phyloP scores from a whole-genome alignment of 2,329 filamentous ascomycete species.

The Ceratocystis lukuohia region DNA sequence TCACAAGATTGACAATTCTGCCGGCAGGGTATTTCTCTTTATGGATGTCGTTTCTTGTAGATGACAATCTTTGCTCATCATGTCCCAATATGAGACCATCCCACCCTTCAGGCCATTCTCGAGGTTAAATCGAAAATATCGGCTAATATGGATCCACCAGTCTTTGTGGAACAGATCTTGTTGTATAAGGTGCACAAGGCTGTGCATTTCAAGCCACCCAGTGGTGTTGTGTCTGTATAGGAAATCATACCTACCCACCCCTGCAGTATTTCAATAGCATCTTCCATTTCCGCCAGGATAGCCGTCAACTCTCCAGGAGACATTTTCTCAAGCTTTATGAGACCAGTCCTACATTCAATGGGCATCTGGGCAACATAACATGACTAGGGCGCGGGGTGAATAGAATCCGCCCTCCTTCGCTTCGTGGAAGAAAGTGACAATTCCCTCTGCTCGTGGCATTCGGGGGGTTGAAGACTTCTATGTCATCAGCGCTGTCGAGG shows the following conservation, averaged over 20 bases:
- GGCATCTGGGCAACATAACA: neutral
- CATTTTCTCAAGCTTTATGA: neutral
- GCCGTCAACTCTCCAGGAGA: neutral
- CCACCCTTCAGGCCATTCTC: too few species aligned
- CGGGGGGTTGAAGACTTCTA: neutral
- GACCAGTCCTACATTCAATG: neutral
- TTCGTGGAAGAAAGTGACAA: slow-evolving; percentile 24
- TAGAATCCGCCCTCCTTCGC: slow-evolving; percentile 4
- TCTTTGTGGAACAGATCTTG: neutral
- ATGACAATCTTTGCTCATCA: too few species aligned
- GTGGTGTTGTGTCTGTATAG: neutral
- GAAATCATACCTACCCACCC: neutral
- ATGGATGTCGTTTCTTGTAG: too few species aligned
- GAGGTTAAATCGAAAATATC: neutral
- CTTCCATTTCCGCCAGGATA: neutral
- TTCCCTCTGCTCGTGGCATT: neutral
- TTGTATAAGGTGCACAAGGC: neutral
- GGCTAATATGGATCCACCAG: neutral
- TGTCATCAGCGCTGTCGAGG: slow-evolving; percentile 23
- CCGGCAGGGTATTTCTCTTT: too few species aligned
- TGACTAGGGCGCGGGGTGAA: slow-evolving; percentile 9
- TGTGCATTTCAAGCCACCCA: neutral
- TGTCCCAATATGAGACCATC: too few species aligned
- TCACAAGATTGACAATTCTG: too few species aligned
- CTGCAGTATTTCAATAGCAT: neutral